These are phyloP conservation scores for Hysterium pulicare DNA, from an alignment of 2,329 filamentous ascomycete species.

Conservation along the genomic window DNA sequence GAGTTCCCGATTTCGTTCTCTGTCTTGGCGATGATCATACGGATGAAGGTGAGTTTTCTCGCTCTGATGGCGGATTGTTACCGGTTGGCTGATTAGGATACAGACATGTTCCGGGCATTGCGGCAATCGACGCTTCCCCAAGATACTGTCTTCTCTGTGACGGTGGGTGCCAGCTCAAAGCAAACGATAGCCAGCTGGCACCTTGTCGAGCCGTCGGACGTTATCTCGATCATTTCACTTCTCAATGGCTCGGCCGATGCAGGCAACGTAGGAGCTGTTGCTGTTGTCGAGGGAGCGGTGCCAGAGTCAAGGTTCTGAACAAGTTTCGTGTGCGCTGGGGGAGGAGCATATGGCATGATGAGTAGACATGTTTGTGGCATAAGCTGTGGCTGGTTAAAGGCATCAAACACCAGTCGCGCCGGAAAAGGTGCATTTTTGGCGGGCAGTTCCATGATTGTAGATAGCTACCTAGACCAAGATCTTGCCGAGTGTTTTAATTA, in stretches of 20 bases:
- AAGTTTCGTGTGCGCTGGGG: background rate
- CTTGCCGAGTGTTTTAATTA: too few species aligned
- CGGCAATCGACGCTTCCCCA: slow-evolving; percentile 53
- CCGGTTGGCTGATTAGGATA: slow-evolving; percentile 9
- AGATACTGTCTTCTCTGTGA: slow-evolving; percentile 81
- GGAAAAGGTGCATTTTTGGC: too few species aligned
- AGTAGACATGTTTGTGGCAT: background rate
- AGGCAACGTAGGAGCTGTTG: slow-evolving; percentile 39
- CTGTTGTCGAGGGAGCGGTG: slow-evolving; percentile 37
- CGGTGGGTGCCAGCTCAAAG: slow-evolving; percentile 87
- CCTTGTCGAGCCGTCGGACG: slow-evolving; percentile 81
- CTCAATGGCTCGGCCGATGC: slow-evolving; percentile 50
- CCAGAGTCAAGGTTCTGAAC: slow-evolving; percentile 28
- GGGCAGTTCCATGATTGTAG: too few species aligned
- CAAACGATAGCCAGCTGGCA: slow-evolving; percentile 89
- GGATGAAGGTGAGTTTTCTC: slow-evolving; percentile 71
- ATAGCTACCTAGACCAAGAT: too few species aligned
- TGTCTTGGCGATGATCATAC: slow-evolving; percentile 96
- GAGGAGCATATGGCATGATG: background rate
- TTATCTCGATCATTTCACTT: slow-evolving; percentile 63
- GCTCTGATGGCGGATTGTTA: background rate
- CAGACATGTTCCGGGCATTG: slow-evolving; percentile 81
- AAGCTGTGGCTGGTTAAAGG: background rate
- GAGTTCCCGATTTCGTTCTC: slow-evolving; percentile 77
- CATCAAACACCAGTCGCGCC: background rate